phyloP scores from a whole-genome alignment of 2,329 filamentous ascomycete species.

The Pseudocercospora vitis region DNA sequence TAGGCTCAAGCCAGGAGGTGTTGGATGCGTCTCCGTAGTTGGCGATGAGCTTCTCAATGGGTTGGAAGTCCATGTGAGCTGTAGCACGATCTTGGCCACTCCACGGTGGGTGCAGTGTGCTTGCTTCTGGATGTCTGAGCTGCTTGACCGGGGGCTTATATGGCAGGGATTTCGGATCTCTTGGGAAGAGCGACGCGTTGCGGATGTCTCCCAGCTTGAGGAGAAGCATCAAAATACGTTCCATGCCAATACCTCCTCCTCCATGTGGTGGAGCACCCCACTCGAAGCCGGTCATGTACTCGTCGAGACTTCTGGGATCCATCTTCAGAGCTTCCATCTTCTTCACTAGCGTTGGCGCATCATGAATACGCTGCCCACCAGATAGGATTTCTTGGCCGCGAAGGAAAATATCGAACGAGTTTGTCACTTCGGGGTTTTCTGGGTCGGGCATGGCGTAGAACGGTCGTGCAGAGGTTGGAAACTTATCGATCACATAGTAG shows the following conservation, averaged over 20 bases:
- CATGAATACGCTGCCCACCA: conserved; percentile 89
- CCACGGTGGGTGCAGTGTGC: conserved; percentile 72
- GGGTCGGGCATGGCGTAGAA: conserved; percentile 90
- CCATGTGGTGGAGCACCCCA: conserved; percentile 87
- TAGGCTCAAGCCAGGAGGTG: conserved; percentile 88
- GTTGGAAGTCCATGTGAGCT: conserved; percentile 60
- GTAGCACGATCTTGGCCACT: conserved; percentile 50
- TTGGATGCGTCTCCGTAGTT: conserved; percentile 95
- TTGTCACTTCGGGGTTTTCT: conserved; percentile 70
- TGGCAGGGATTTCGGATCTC: conserved; percentile 85
- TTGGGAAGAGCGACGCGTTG: conserved; percentile 80
- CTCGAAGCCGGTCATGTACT: conserved; percentile 85
- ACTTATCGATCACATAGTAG: conserved; percentile 93
- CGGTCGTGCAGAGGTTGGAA: conserved; percentile 77
- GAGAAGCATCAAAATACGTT: conserved; percentile 83
- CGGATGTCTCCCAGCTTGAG: conserved; percentile 86
- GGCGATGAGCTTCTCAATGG: conserved; percentile 82
- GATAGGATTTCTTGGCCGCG: conserved; percentile 91
- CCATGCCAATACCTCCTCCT: conserved; percentile 84
- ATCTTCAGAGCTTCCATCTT: conserved; percentile 77
- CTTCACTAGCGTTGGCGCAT: conserved; percentile 69
- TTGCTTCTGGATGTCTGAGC: conserved; percentile 83
- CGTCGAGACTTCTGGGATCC: conserved; percentile 78
- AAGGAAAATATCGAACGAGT: conserved; percentile 94
- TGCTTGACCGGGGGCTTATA: conserved; percentile 60